Percentiles rank a stretch among this genome's conserved stretches.
These are phyloP conservation scores for Plantago rigida DNA, from an alignment of 305 asterid genomes.

Conservation along the genomic window DNA sequence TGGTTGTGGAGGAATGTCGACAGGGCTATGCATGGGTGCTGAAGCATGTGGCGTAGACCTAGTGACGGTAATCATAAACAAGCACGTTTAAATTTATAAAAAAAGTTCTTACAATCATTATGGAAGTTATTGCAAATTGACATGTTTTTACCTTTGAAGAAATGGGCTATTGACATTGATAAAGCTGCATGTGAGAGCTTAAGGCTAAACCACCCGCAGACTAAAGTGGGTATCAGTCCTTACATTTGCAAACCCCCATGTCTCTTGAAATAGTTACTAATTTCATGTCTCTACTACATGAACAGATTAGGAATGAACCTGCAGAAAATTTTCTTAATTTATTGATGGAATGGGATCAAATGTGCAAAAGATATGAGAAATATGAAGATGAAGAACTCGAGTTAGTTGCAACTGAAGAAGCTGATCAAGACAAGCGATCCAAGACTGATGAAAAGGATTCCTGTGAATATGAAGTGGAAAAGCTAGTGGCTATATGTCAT, in stretches of 20 bases:
- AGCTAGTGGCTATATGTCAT: constrained; percentile 46
- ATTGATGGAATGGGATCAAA: constrained; percentile 55
- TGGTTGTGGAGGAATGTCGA: constrained; percentile 95
- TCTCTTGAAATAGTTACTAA: no score
- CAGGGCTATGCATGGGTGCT: constrained; percentile 72
- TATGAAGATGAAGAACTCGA: constrained; percentile 26
- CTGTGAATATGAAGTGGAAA: constrained; percentile 44
- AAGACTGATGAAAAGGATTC: constrained; percentile 27
- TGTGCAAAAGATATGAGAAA: constrained; percentile 39
- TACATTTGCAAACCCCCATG: no score
- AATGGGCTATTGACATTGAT: constrained; percentile 72
- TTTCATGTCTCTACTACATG: no score
- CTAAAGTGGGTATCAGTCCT: constrained; percentile 32
- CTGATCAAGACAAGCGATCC: not conserved
- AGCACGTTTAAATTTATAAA: no score
- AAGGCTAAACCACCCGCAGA: constrained; percentile 68
- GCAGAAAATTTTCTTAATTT: constrained; percentile 53
- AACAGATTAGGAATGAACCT: constrained; percentile 56
- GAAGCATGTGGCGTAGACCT: constrained; percentile 47
- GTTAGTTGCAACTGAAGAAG: constrained; percentile 26
- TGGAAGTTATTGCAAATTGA: no score
- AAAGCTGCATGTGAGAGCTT: constrained; percentile 64
- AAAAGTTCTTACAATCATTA: no score
- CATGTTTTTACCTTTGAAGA: constrained; percentile 22
- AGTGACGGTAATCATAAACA: constrained; percentile 42